Evolutionary conservation across 176 grass and related monocot genomes (phyloP), one percentile per base, ranked within the genome.

Genomic region (Cocos nucifera): DNA sequence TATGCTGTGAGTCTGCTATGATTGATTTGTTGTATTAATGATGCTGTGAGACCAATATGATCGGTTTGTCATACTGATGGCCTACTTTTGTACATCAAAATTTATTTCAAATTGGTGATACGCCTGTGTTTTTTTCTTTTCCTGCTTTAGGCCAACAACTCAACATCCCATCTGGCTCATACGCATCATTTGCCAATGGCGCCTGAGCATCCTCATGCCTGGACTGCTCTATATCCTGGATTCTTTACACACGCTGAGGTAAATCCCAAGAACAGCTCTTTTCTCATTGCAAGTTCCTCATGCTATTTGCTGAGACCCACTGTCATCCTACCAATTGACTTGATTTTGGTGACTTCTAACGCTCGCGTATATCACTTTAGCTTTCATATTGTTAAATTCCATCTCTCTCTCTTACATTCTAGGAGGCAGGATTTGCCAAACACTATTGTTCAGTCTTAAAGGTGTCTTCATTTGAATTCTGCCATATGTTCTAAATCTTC

Each of bases 221-320:
- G 17, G 49, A 53, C 49, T 72, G 20, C 8, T 24, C 27, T 20
- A 35, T 62, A 22, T n/a, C 69, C 22, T 19, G 49, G 44, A 1
- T 54, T 72, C 57, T 61, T 32, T 72, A 48, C 57, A 17, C 3
- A 18, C 17, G 4, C 6, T 0, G 49, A 72, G 58, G 69, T 72
- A 24, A 61, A 44, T 44, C 27, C 4, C 16, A 24, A 22, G 2
- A 22, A 24, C 19, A 23, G 19, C 35, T 16, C 2, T 15, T 25
- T 28, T 16, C 24, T 59, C 22, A 28, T 23, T 59, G 24, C 57
- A 56, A 22, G 22, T 22, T 56, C 54, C 17, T 8, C 6, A 22
- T 56, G 54, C 5, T 19, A 18, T 6, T 21, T 10, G 21, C n/a
- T 20, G n/a, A 56, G 21, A 56, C 10, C 12, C 6, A 56, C 22